A percentile compares a stretch with the other conserved stretches of the same genome.
These are phyloP conservation scores for Exophiala aquamarina DNA, from an alignment of 2,329 filamentous ascomycete species.

Conservation along the genomic window DNA sequence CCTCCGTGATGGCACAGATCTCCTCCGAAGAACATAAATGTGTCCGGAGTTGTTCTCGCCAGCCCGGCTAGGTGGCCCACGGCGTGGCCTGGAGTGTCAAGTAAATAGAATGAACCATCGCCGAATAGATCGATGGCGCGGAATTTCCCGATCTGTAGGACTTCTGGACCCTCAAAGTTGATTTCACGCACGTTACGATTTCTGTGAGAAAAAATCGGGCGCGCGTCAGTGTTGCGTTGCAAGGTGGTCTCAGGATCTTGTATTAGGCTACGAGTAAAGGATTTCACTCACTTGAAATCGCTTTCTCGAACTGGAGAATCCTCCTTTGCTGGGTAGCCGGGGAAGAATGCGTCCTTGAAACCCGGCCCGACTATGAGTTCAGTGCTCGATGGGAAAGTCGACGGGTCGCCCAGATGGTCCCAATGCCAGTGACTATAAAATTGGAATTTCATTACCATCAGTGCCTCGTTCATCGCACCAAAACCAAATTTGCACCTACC, in stretches of 20 bases:
- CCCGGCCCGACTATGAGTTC: slow-evolving; percentile 55
- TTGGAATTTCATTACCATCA: background rate
- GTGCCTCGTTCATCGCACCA: background rate
- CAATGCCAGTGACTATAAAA: slow-evolving; percentile 23
- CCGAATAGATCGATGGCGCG: slow-evolving; percentile 43
- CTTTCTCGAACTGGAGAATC: slow-evolving; percentile 33
- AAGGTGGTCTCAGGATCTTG: too few relatives aligned
- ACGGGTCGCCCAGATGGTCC: slow-evolving; percentile 24
- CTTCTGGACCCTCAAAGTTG: slow-evolving; percentile 7
- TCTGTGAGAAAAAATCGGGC: background rate
- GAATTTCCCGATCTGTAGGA: slow-evolving; percentile 35
- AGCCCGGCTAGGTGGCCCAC: slow-evolving; percentile 53
- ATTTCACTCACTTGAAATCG: slow-evolving; percentile 32
- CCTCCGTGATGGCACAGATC: slow-evolving; percentile 47
- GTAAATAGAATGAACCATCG: slow-evolving; percentile 44
- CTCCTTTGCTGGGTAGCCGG: slow-evolving; percentile 47
- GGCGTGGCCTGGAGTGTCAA: slow-evolving; percentile 48
- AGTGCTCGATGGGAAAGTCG: slow-evolving; percentile 32
- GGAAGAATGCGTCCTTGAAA: slow-evolving; percentile 47
- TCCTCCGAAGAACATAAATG: slow-evolving; percentile 53
- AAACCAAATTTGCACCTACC: slow-evolving; percentile 1
- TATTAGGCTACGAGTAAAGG: background rate
- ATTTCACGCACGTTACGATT: slow-evolving; percentile 8
- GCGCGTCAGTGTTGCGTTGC: too few relatives aligned
- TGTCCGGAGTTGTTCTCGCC: slow-evolving; percentile 41